Evolutionary conservation across 768 basidiomycete species (phyloP).

Genomic region (Lyophyllum shimeji): DNA sequence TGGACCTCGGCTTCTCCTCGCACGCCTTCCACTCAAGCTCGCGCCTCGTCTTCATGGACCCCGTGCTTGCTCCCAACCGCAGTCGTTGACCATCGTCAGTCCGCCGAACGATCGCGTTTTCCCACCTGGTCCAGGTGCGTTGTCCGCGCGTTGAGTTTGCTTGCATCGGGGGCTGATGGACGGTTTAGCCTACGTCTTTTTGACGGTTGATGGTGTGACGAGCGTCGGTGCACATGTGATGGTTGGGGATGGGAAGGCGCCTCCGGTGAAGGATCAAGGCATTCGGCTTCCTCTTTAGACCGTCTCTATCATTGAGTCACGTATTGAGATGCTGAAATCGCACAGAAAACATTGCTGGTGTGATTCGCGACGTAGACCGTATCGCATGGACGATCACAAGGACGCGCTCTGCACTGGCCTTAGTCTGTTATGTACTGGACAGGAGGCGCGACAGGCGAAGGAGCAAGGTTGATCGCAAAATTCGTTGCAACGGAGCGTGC

Average conservation of each 20-base stretch:
- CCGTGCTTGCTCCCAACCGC: constrained; percentile 27
- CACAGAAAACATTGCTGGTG: too few species aligned
- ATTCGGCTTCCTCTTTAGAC: constrained; percentile 13
- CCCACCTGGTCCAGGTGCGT: constrained; percentile 24
- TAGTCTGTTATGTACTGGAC: too few species aligned
- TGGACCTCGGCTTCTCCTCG: constrained; percentile 43
- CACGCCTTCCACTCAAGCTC: constrained; percentile 33
- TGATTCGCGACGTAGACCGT: too few species aligned
- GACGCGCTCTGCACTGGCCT: too few species aligned
- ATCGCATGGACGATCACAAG: too few species aligned
- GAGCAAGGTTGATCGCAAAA: constrained; percentile 17
- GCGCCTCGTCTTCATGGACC: constrained; percentile 35
- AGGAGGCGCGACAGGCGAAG: constrained; percentile 40
- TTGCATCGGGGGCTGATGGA: background rate
- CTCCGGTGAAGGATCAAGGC: constrained; percentile 35
- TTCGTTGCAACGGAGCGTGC: background rate
- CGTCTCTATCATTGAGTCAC: too few species aligned
- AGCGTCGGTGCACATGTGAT: constrained; percentile 34
- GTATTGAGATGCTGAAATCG: too few species aligned
- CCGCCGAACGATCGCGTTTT: constrained; percentile 37
- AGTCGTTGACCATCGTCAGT: constrained; percentile 32
- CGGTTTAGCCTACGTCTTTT: constrained; percentile 24
- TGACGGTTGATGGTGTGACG: constrained; percentile 33
- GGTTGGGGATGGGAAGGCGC: constrained; percentile 36
- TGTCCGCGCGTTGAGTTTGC: background rate